Percentiles rank a stretch among this genome's conserved stretches.
Evolutionary conservation across 306 rosid species (phyloP).

Genomic region (Prunus padus): DNA sequence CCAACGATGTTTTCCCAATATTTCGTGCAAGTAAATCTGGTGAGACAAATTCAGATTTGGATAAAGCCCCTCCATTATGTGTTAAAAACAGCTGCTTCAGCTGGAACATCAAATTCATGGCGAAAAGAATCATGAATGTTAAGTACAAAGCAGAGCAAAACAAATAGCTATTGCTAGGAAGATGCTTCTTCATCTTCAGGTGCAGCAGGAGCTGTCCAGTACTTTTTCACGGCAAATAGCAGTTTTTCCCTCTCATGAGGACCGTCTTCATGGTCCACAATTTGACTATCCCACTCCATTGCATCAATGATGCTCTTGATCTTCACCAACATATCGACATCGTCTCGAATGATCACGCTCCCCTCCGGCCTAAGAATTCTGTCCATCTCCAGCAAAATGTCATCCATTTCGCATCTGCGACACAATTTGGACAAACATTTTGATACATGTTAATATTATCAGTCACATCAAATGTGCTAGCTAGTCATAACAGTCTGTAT

Average conservation of each 20-base stretch:
- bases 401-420: slow-evolving; percentile 76
- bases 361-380: slow-evolving; percentile 82
- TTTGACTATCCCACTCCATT: slow-evolving; percentile 75
- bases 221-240: slow-evolving; percentile 71
- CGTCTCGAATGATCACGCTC: slow-evolving; percentile 70
- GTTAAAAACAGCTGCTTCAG: neutral
- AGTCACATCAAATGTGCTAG: neutral
- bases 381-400: slow-evolving; percentile 80
- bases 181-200: slow-evolving; percentile 19
- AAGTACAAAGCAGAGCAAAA: neutral
- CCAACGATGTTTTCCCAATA: neutral
- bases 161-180: neutral
- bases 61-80: neutral
- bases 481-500: neutral
- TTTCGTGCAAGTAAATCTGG: neutral
- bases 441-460: neutral
- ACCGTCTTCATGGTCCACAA: slow-evolving; percentile 86
- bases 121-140: slow-evolving; percentile 11
- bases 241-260: slow-evolving; percentile 61
- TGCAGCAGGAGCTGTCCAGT: slow-evolving; percentile 67
- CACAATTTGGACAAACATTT: neutral
- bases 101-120: neutral
- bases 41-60: neutral
- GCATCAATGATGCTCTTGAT: slow-evolving; percentile 43
- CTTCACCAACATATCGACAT: slow-evolving; percentile 60